A percentile compares a stretch with the other conserved stretches of the same genome.
These are phyloP conservation scores for Colletotrichum salicis DNA, from an alignment of 2,329 filamentous ascomycete genomes.

Conservation along the genomic window DNA sequence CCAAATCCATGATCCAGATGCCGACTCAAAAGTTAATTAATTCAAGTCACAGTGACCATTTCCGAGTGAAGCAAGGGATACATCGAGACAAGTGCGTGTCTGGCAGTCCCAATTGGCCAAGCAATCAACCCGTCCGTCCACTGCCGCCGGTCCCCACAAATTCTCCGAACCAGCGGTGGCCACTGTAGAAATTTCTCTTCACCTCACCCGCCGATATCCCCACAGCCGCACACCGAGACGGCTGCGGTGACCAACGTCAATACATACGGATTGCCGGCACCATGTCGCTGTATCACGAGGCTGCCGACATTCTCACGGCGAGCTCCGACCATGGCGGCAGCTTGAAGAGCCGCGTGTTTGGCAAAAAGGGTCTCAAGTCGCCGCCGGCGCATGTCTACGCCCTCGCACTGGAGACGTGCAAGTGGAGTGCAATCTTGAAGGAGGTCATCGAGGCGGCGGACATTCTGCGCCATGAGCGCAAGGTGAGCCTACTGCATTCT, in stretches of 20 bases:
- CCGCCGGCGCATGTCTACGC: constrained; percentile 87
- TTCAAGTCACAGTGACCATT: neutral
- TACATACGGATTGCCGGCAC: neutral
- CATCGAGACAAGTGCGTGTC: neutral
- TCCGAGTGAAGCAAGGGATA: neutral
- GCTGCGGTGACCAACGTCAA: neutral
- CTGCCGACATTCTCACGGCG: constrained; percentile 77
- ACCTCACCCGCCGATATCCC: constrained; percentile 12
- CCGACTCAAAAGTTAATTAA: neutral
- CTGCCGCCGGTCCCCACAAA: constrained; percentile 10
- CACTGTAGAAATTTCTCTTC: constrained; percentile 25
- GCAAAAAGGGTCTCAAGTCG: constrained; percentile 78
- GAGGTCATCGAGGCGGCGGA: constrained; percentile 88
- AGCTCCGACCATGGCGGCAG: constrained; percentile 78
- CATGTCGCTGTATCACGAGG: constrained; percentile 97
- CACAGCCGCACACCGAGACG: constrained; percentile 15
- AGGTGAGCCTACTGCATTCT: constrained; percentile 64
- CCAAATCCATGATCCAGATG: neutral
- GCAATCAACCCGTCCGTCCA: neutral
- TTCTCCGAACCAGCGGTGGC: constrained; percentile 21
- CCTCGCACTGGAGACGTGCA: constrained; percentile 84
- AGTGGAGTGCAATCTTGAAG: constrained; percentile 88
- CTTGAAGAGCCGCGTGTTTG: constrained; percentile 86
- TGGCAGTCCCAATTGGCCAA: neutral
- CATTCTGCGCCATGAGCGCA: constrained; percentile 82